Conservation (phyloP, 139 green algal genomes). For the Pseudopediastrum boryanum region DNA sequence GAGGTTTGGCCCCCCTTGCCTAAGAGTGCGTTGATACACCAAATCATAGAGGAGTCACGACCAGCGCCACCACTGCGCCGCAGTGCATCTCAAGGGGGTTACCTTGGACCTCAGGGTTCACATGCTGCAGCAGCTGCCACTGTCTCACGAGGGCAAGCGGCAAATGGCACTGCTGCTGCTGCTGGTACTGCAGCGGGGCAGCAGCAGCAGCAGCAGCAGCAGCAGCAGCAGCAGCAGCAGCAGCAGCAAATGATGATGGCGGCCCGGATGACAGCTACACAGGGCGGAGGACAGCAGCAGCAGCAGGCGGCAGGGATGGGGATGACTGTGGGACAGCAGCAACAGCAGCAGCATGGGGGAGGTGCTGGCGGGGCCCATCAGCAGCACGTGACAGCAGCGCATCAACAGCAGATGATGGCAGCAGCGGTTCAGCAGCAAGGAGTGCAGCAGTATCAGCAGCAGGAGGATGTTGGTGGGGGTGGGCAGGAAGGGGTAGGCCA, state of each 20-base stretch:
- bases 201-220: slow-evolving; percentile 11
- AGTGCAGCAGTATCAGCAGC: slow-evolving; percentile 1
- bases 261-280: background rate
- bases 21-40: too few species aligned
- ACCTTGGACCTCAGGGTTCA: too few species aligned
- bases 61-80: too few species aligned
- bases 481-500: background rate
- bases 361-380: background rate
- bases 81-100: too few species aligned
- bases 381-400: slow-evolving; percentile 26
- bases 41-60: too few species aligned
- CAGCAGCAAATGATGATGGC: slow-evolving; percentile 6
- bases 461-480: background rate
- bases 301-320: slow-evolving; percentile 2
- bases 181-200: slow-evolving; percentile 17
- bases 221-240: slow-evolving; percentile 5
- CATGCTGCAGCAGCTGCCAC: too few species aligned
- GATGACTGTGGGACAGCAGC: background rate
- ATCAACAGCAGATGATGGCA: slow-evolving; percentile 4
- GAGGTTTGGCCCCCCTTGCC: too few species aligned
- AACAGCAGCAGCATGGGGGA: slow-evolving; percentile 8
- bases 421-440: background rate
- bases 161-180: slow-evolving; percentile 17
- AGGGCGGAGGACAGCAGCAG: slow-evolving; percentile 5
- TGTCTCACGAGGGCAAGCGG: too few species aligned